Conservation (phyloP, 495 filamentous ascomycete genomes). For the Podospora australis region DNA sequence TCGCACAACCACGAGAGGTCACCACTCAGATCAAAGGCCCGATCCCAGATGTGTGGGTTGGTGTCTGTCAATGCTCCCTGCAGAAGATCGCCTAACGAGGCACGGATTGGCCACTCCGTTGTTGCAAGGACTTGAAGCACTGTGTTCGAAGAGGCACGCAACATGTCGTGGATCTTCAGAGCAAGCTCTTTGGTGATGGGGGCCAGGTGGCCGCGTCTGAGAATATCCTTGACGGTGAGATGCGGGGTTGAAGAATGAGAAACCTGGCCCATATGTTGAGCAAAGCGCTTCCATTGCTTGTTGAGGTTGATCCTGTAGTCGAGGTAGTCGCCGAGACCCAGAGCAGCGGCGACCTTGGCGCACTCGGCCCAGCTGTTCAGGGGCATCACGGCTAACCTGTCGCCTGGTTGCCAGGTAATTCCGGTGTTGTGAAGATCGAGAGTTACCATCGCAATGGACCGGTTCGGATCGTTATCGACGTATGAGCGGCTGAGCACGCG, state of each 20-base stretch:
- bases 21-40: slow-evolving; percentile 34
- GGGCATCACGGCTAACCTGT: slow-evolving; percentile 45
- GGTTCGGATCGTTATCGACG: slow-evolving; percentile 37
- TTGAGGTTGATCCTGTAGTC: slow-evolving; percentile 28
- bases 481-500: slow-evolving; percentile 34
- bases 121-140: slow-evolving; percentile 43
- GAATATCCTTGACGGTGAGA: slow-evolving; percentile 41
- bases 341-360: slow-evolving; percentile 40
- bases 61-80: slow-evolving; percentile 39
- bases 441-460: slow-evolving; percentile 40
- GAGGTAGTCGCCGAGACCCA: slow-evolving; percentile 36
- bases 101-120: slow-evolving; percentile 43
- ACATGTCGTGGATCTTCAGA: slow-evolving; percentile 33
- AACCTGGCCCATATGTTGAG: slow-evolving; percentile 38
- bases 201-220: slow-evolving; percentile 41
- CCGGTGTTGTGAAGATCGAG: slow-evolving; percentile 42
- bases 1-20: slow-evolving; percentile 41
- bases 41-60: slow-evolving; percentile 41
- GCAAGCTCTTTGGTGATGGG: slow-evolving; percentile 45
- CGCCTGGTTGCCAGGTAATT: slow-evolving; percentile 44
- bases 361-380: slow-evolving; percentile 44
- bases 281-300: slow-evolving; percentile 38
- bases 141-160: slow-evolving; percentile 42
- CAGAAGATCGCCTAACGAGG: slow-evolving; percentile 41
- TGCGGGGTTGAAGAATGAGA: slow-evolving; percentile 20